phyloP scores from a whole-genome alignment of 495 filamentous ascomycete genomes.

The Pseudotulostoma volvatum region DNA sequence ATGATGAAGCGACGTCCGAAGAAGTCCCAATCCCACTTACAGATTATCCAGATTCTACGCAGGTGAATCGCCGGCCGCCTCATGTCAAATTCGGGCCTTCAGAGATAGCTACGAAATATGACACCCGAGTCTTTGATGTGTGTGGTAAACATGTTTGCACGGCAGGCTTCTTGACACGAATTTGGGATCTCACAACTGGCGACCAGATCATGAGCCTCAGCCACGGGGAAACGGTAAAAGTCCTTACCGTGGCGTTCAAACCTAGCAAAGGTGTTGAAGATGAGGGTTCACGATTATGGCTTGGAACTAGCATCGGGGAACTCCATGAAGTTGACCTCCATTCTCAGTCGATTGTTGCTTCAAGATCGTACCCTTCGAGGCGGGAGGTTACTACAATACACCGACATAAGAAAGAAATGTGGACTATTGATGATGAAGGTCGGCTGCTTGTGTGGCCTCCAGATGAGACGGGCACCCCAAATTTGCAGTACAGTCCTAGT shows the following conservation, averaged over 20 bases:
- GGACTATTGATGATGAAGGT: conserved; percentile 85
- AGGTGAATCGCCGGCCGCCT: conserved; percentile 71
- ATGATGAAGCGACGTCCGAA: conserved; percentile 13
- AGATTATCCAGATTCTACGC: conserved; percentile 73
- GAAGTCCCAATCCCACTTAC: conserved; percentile 17
- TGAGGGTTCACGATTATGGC: conserved; percentile 75
- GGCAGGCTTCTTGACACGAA: conserved; percentile 63
- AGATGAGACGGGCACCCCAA: conserved; percentile 58
- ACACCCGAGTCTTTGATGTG: conserved; percentile 69
- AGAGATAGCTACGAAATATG: conserved; percentile 69
- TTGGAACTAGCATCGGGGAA: conserved; percentile 76
- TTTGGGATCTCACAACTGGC: conserved; percentile 73
- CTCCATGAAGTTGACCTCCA: conserved; percentile 73
- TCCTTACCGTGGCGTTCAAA: conserved; percentile 71
- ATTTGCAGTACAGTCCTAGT: conserved; percentile 41
- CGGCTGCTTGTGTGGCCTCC: conserved; percentile 77
- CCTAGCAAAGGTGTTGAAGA: conserved; percentile 54
- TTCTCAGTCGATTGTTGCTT: conserved; percentile 46
- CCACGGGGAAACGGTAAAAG: conserved; percentile 64
- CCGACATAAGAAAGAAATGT: conserved; percentile 75
- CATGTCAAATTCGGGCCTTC: conserved; percentile 47
- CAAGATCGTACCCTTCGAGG: conserved; percentile 57
- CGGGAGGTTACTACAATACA: conserved; percentile 76
- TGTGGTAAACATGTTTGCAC: conserved; percentile 81
- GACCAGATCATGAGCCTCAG: conserved; percentile 62